phyloP scores from a whole-genome alignment of 176 grass and related monocot genomes.

The Zea luxurians region DNA sequence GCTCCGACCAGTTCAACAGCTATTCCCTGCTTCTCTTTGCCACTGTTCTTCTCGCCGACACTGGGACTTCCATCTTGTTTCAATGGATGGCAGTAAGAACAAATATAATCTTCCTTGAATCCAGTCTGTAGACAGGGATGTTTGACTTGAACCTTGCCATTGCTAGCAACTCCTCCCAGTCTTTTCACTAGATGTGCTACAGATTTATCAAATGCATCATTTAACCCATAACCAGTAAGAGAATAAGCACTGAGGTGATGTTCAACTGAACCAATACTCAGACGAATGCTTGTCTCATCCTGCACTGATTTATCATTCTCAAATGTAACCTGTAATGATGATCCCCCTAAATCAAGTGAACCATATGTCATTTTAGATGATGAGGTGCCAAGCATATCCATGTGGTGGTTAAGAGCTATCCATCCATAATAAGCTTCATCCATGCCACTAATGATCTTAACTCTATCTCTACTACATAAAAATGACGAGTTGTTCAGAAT shows the following conservation, averaged over 20 bases:
- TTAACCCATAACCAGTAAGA: conserved; percentile 92
- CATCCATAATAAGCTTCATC: conserved; percentile 99
- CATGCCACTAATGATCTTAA: conserved; percentile 94
- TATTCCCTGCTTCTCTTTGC: conserved; percentile 55
- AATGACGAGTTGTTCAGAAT: conserved; percentile 98
- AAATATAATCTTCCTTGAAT: conserved; percentile 84
- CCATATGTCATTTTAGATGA: conserved; percentile 75
- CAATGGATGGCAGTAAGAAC: conserved; percentile 64
- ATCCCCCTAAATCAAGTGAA: conserved; percentile 95
- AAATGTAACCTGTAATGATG: conserved; percentile 99
- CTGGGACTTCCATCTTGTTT: conserved; percentile 72
- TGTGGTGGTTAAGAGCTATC: conserved; percentile 89
- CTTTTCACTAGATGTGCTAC: conserved; percentile 79
- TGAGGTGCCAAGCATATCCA: conserved; percentile 70
- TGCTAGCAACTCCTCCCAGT: conserved; percentile 39
- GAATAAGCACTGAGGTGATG: conserved; percentile 95
- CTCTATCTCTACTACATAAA: conserved; percentile 78
- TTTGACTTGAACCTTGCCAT: conserved; percentile 69
- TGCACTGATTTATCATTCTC: conserved; percentile 62
- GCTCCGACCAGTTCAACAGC: conserved; percentile 72
- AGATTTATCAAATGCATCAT: conserved; percentile 98
- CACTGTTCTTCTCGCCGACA: conserved; percentile 47
- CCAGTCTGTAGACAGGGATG: conserved; percentile 91
- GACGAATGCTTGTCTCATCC: conserved; percentile 65
- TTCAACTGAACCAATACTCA: conserved; percentile 72